Percentiles rank a stretch among this genome's conserved stretches.
phyloP scores from a whole-genome alignment of 78 protist genomes.

The Dictyostelium capitatum region DNA sequence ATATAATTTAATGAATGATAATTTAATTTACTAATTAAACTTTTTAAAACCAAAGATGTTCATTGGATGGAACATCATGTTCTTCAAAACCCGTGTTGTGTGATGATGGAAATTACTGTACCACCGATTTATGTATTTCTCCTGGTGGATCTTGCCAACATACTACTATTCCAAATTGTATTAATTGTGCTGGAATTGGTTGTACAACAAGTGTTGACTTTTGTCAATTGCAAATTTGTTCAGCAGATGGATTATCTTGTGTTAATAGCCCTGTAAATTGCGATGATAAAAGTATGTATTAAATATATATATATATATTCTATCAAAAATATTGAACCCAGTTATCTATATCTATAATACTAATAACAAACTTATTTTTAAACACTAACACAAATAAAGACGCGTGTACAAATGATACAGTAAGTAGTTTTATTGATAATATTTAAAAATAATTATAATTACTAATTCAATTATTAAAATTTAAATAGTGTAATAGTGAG shows the following conservation, averaged over 20 bases:
- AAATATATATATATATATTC: no score
- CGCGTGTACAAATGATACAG: no score
- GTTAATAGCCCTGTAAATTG: neutral
- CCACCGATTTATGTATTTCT: neutral
- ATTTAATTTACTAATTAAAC: no score
- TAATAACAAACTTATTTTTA: no score
- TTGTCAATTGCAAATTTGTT: neutral
- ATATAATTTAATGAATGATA: no score
- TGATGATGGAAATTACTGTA: neutral
- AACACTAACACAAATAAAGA: no score
- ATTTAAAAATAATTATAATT: no score
- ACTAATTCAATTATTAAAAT: no score
- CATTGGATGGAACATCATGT: neutral
- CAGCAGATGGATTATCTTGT: neutral
- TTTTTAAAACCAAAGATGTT: neutral
- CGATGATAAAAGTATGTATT: constrained; percentile 55
- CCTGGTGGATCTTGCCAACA: neutral
- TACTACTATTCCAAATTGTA: neutral
- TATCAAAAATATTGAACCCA: no score
- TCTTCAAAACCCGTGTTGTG: neutral
- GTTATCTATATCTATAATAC: no score
- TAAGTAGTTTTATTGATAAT: no score
- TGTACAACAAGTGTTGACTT: neutral
- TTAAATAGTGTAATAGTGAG: no score
- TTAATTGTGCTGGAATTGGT: neutral